Base-by-base conservation (phyloP, 805 yeast species). In the Pichia insulana region DNA sequence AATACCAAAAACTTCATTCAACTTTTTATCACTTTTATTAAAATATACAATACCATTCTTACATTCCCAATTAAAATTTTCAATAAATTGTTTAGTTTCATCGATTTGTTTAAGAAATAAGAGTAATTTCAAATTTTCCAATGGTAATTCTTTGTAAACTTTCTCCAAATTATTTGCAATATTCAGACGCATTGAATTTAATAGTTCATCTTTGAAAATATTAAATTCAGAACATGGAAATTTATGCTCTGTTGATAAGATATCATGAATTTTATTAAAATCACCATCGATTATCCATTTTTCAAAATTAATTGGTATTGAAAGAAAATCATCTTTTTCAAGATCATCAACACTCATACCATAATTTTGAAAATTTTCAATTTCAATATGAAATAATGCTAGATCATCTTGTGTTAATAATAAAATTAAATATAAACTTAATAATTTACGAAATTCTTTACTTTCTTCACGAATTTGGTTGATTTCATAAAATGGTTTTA, bases 251-350 rank as follows among this genome's bases (percentile, higher is more conserved):
- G 57, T 54, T 11, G 59, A 52, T 33, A 63, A 48, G 42, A 84
- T 71, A 52, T 76, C 80, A 83, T 92, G 84, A 36, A 89, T 90
- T 62, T 85, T 85, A 62, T 87, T 92, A 63, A 89, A 92, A 50
- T 90, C 83, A 34, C 98, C 98, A 65, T 92, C 97, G 82, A 90
- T 87, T 50, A 92, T 74, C 83, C 94, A 86, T 50, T 85, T 80
- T 61, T 92, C 97, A 53, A 92, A 78, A 52, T 80, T 79, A 41
- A 90, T 80, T 19, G 97, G 97, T 59, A 88, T 88, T 37, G 77
- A 74, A 51, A 90, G 68, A 59, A 72, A 85, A 50, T 72, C 68
- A 59, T 85, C 95, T 30, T 71, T 68, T 51, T 86, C 90, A 47
- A 76, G 67, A 41, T 71, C 70, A 47, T 65, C 69, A 36, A 64